A percentile compares a stretch with the other conserved stretches of the same genome.
These are phyloP conservation scores for Kodamaea hsintzibuensis DNA, from an alignment of 805 yeast genomes.

Conservation along the genomic window DNA sequence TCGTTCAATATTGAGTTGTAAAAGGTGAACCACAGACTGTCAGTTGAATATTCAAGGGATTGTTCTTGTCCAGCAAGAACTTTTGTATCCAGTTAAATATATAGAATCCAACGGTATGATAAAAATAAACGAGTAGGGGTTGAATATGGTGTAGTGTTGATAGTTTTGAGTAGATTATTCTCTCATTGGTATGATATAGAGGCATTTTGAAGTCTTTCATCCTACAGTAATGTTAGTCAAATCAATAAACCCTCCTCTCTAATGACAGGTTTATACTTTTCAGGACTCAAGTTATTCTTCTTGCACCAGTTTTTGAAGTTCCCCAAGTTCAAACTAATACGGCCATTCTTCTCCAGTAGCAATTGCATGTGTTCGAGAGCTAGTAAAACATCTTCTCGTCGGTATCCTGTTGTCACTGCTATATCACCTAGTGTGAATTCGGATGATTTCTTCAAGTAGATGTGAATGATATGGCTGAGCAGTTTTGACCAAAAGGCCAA, in stretches of 20 bases:
- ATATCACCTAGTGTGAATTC: conserved; percentile 49
- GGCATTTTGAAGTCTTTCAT: too few relatives aligned
- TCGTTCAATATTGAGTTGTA: neutral
- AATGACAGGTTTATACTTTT: conserved; percentile 27
- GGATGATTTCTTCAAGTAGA: conserved; percentile 9
- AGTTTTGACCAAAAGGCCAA: conserved; percentile 70
- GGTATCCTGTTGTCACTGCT: conserved; percentile 59
- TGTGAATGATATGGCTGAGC: conserved; percentile 23
- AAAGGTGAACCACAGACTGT: neutral
- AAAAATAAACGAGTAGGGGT: neutral
- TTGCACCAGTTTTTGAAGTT: conserved; percentile 33
- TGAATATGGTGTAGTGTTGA: too few relatives aligned
- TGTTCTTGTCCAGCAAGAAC: too few relatives aligned
- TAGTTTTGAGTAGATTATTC: too few relatives aligned
- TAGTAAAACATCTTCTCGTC: conserved; percentile 60
- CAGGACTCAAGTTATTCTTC: conserved; percentile 23
- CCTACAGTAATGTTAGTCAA: conserved; percentile 7
- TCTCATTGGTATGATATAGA: too few relatives aligned
- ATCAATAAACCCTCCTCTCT: conserved; percentile 30
- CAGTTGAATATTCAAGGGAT: too few relatives aligned
- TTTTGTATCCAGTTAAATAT: too few relatives aligned
- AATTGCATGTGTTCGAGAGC: conserved; percentile 57
- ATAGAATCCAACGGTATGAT: neutral
- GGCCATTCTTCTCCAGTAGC: conserved; percentile 15
- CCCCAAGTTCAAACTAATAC: conserved; percentile 18